These are phyloP conservation scores for Thelonectria blattea DNA, from an alignment of 2,329 filamentous ascomycete genomes.

Conservation along the genomic window DNA sequence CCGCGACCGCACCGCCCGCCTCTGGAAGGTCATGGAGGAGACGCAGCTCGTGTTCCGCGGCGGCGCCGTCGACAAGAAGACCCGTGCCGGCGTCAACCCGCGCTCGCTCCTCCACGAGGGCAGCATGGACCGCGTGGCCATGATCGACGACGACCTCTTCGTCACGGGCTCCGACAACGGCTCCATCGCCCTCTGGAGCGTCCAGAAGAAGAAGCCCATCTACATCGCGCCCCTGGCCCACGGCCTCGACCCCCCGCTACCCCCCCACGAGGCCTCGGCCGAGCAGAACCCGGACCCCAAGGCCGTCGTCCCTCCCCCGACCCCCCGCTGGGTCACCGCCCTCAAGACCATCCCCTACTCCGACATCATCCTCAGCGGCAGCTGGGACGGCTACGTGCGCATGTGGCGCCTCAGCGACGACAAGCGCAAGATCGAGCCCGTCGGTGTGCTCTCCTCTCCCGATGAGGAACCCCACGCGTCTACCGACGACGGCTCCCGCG, in stretches of 20 bases:
- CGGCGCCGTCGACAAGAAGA: constrained; percentile 68
- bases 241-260: constrained; percentile 77
- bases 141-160: constrained; percentile 87
- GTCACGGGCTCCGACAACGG: constrained; percentile 95
- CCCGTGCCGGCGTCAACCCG: constrained; percentile 49
- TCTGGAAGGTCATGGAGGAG: constrained; percentile 97
- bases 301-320: constrained; percentile 66
- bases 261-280: constrained; percentile 74
- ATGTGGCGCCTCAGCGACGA: constrained; percentile 87
- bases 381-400: constrained; percentile 86
- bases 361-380: constrained; percentile 87
- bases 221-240: constrained; percentile 82
- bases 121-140: constrained; percentile 89
- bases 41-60: constrained; percentile 94
- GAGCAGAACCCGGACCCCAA: constrained; percentile 67
- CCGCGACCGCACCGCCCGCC: constrained; percentile 85
- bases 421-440: constrained; percentile 75
- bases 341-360: constrained; percentile 86
- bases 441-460: constrained; percentile 67
- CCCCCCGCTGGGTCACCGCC: constrained; percentile 90
- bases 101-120: constrained; percentile 72
- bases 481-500: constrained; percentile 40
- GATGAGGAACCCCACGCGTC: constrained; percentile 30
- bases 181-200: constrained; percentile 82
- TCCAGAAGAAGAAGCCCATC: constrained; percentile 93